phyloP scores from a whole-genome alignment of 2,329 filamentous ascomycete genomes.

The Colletotrichum phormii region DNA sequence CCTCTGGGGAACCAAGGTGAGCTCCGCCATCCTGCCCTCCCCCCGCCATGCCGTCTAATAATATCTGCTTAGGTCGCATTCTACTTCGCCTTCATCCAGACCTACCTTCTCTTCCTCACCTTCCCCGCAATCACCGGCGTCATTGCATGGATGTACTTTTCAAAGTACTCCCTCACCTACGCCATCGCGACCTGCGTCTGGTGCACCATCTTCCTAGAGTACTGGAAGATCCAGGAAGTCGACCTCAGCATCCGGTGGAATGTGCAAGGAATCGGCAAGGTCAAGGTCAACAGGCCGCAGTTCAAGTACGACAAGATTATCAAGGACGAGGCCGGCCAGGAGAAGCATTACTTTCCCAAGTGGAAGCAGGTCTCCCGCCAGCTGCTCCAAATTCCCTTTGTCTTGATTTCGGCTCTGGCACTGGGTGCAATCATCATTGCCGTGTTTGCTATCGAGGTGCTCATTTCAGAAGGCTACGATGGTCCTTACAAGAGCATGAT shows the following conservation, averaged over 20 bases:
- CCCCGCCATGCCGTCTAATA: background rate
- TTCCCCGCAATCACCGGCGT: slow-evolving; percentile 77
- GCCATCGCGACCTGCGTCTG: slow-evolving; percentile 75
- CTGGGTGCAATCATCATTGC: slow-evolving; percentile 75
- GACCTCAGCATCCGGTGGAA: slow-evolving; percentile 80
- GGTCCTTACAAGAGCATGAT: slow-evolving; percentile 75
- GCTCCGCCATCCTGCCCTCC: background rate
- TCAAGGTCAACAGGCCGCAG: slow-evolving; percentile 74
- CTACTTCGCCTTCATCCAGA: slow-evolving; percentile 86
- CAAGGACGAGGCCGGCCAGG: slow-evolving; percentile 73
- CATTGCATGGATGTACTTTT: slow-evolving; percentile 75
- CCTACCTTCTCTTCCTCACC: slow-evolving; percentile 77
- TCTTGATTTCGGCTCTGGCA: slow-evolving; percentile 65
- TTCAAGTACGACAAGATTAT: slow-evolving; percentile 73
- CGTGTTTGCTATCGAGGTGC: slow-evolving; percentile 79
- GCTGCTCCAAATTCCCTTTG: slow-evolving; percentile 76
- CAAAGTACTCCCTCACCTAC: slow-evolving; percentile 77
- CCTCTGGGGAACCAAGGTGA: slow-evolving; percentile 69
- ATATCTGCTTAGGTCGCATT: slow-evolving; percentile 69
- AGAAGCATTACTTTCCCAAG: slow-evolving; percentile 70
- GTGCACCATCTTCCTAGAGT: slow-evolving; percentile 81
- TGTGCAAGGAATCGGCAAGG: slow-evolving; percentile 74
- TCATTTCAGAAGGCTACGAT: slow-evolving; percentile 80
- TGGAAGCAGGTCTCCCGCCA: slow-evolving; percentile 75
- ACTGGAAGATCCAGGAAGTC: slow-evolving; percentile 81